Conservation (phyloP, 148 eudicot genomes). For the Arctostaphylos glauca region DNA sequence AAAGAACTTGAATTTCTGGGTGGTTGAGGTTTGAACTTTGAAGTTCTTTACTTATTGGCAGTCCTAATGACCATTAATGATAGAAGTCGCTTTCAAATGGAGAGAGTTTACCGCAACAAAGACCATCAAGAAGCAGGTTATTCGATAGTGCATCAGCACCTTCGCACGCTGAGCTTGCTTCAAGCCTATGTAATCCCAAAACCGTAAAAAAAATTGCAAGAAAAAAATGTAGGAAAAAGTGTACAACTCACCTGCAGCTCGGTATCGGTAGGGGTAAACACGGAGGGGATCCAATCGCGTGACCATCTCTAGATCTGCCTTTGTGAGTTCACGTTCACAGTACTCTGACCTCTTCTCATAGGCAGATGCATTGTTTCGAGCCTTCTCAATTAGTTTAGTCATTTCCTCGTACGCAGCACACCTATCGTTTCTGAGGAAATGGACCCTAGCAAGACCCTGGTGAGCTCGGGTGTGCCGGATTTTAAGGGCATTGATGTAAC, state of each 20-base stretch:
- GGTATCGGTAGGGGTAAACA: constrained; percentile 89
- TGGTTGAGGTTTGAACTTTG: no score
- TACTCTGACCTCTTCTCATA: constrained; percentile 98
- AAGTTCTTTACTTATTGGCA: neutral
- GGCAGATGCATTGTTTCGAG: constrained; percentile 88
- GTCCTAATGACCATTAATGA: no score
- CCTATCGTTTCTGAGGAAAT: constrained; percentile 68
- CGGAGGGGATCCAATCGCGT: constrained; percentile 87
- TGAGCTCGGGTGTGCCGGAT: constrained; percentile 96
- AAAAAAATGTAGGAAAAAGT: neutral
- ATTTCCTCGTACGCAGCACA: constrained; percentile 84
- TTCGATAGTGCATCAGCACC: neutral
- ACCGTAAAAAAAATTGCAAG: neutral
- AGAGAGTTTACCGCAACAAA: neutral
- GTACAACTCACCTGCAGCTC: constrained; percentile 83
- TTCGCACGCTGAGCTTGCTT: neutral
- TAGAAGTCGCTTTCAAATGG: neutral
- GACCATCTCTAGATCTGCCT: constrained; percentile 84
- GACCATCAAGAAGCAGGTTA: neutral
- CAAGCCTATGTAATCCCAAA: neutral
- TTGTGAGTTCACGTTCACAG: constrained; percentile 89
- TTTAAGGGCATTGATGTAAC: constrained; percentile 87
- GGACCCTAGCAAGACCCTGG: constrained; percentile 96
- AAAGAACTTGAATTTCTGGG: neutral
- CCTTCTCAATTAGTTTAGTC: constrained; percentile 89